Evolutionary conservation across 1,284 basidiomycete species (phyloP).

Genomic region (Fomitopsis schrenkii): DNA sequence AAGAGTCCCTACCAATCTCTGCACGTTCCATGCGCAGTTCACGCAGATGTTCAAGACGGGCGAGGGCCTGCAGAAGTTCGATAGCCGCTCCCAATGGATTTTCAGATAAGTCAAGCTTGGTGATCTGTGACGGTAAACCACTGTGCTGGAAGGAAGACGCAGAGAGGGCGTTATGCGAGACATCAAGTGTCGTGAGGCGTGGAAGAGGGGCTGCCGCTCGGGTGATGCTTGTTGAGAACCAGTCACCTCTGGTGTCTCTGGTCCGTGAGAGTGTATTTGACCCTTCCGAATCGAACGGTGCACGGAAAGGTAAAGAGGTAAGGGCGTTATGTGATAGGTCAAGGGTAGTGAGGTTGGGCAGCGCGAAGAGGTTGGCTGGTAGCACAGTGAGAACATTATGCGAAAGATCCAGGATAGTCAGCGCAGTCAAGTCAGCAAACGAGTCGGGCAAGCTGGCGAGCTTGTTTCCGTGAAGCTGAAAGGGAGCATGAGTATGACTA

Average conservation of each 20-base stretch:
- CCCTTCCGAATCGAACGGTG: constrained; percentile 40
- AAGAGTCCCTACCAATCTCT: constrained; percentile 55
- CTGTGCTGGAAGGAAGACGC: constrained; percentile 50
- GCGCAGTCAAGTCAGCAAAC: constrained; percentile 59
- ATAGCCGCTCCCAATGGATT: constrained; percentile 31
- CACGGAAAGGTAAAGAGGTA: constrained; percentile 52
- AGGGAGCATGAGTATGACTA: neutral
- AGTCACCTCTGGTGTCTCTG: constrained; percentile 34
- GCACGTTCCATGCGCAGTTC: constrained; percentile 54
- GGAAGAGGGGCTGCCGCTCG: constrained; percentile 63
- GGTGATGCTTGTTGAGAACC: constrained; percentile 58
- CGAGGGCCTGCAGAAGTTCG: constrained; percentile 44
- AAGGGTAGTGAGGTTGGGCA: constrained; percentile 60
- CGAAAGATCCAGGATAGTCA: constrained; percentile 65
- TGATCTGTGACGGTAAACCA: constrained; percentile 26
- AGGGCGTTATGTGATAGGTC: constrained; percentile 71
- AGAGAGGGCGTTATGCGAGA: constrained; percentile 59
- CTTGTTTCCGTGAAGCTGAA: constrained; percentile 71
- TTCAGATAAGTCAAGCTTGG: constrained; percentile 36
- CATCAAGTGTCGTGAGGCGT: constrained; percentile 52
- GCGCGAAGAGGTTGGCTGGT: constrained; percentile 59
- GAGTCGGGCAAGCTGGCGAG: constrained; percentile 54
- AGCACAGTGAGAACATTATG: constrained; percentile 61
- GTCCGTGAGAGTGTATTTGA: constrained; percentile 21
- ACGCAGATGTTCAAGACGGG: constrained; percentile 46